Base-by-base conservation (phyloP, 257 asterid genomes). In the Scutellaria baicalensis region DNA sequence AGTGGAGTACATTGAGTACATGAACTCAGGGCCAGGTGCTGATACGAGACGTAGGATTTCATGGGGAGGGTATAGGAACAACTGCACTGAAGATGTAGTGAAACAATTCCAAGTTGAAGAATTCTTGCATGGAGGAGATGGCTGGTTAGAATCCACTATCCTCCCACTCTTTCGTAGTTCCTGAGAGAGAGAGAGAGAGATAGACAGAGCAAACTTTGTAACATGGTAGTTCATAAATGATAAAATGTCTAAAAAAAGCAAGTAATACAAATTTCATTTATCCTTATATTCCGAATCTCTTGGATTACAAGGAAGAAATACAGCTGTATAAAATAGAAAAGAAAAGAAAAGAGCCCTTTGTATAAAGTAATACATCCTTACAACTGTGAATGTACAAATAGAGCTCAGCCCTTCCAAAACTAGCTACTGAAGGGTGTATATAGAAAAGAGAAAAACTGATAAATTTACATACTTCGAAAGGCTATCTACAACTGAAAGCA, bases 21-120 rank as follows among this genome's bases (percentile, higher is more conserved):
- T 76, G 86, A 89, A 87, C 63, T 77, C 66, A 0, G 92, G 96
- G 5, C 92, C 94, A 0, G 96, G 92, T 0, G 74, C 92, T 4
- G 80, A 79, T 55, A 85, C 89, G 9, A 70, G 73, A 33, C 52
- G 58, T 0, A 69, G 96, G 73, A 55, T 89, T 52, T 66, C 66
- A 0, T 87, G 96, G 96, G 78, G 71, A 13, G 89, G 92, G 36
- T 87, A 79, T 51, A 73, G 69, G 27, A 85, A 62, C 42, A 87
- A 85, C 49, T 80, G 88, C 51, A 81, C 55, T 13, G 79, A 49
- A 67, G 87, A 87, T 3, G 69, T 75, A 6, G 84, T 79, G 6
- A 85, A 74, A 76, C 83, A 78, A 64, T 89, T 85, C 39, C 70
- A 33, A 11, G 85, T 75, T 35, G 73, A 63, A 40, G 75, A 79